Evolutionary conservation across 495 filamentous ascomycete genomes (phyloP).

Genomic region (Neurospora hispaniola): DNA sequence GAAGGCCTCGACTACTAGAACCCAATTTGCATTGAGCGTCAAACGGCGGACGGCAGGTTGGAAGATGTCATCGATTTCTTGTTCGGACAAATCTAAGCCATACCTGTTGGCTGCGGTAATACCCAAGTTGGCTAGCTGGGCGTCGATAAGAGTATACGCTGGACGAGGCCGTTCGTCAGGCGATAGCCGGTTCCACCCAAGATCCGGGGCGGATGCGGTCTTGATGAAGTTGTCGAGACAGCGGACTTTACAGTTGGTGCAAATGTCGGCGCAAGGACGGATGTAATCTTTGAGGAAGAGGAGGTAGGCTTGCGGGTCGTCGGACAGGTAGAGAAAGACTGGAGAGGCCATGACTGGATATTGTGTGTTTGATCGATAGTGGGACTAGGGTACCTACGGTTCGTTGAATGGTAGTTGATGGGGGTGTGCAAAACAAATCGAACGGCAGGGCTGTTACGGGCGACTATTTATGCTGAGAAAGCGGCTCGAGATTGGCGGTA

Average conservation of each 20-base stretch:
- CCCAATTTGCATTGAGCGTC: not conserved
- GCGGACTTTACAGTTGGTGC: not conserved
- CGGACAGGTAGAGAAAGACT: not conserved
- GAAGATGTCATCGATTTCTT: not conserved
- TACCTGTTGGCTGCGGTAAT: not conserved
- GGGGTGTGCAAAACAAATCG: not conserved
- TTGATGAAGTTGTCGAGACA: not conserved
- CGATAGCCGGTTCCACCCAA: not conserved
- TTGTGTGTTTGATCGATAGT: not conserved
- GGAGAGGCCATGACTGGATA: not conserved
- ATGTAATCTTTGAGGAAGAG: not conserved
- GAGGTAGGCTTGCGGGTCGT: not conserved
- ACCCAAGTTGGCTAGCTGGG: not conserved
- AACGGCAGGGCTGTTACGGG: not conserved
- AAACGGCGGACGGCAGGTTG: not conserved
- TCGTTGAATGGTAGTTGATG: not conserved
- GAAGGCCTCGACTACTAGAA: not conserved
- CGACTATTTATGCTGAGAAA: not conserved
- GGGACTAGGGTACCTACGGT: too few relatives aligned
- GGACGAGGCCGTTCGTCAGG: not conserved
- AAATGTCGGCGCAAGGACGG: not conserved
- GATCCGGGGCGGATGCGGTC: not conserved
- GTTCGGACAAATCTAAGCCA: not conserved
- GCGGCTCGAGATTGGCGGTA: not conserved
- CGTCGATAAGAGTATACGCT: rapidly evolving